A percentile compares a stretch with the other conserved stretches of the same genome.
These are phyloP conservation scores for Aaosphaeria pasadenensis DNA, from an alignment of 2,329 filamentous ascomycete genomes.

Conservation along the genomic window DNA sequence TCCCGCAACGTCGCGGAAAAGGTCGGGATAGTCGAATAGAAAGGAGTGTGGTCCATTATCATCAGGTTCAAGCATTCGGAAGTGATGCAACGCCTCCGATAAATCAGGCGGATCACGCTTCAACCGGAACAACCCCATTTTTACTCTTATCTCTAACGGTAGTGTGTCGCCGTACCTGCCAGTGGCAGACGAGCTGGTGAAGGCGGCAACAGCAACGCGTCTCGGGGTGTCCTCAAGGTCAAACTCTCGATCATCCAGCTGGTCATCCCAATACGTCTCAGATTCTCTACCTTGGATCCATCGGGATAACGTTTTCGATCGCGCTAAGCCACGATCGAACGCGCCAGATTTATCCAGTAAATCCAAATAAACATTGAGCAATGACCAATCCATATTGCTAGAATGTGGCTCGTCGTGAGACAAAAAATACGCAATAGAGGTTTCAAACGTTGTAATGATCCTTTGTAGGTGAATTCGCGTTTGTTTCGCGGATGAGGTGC, in stretches of 20 bases:
- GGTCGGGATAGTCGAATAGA: slow-evolving; percentile 68
- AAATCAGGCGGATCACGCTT: slow-evolving; percentile 60
- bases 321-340: slow-evolving; percentile 63
- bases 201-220: slow-evolving; percentile 61
- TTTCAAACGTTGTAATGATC: slow-evolving; percentile 51
- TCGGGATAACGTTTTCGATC: slow-evolving; percentile 70
- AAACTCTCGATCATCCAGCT: slow-evolving; percentile 83
- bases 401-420: slow-evolving; percentile 41
- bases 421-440: slow-evolving; percentile 50
- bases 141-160: slow-evolving; percentile 78
- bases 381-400: slow-evolving; percentile 66
- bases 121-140: slow-evolving; percentile 80
- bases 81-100: slow-evolving; percentile 65
- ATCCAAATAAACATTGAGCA: slow-evolving; percentile 82
- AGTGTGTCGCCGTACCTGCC: slow-evolving; percentile 69
- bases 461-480: slow-evolving; percentile 46
- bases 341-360: slow-evolving; percentile 65
- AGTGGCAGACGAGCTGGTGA: slow-evolving; percentile 53
- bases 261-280: slow-evolving; percentile 75
- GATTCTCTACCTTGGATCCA: slow-evolving; percentile 76
- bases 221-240: slow-evolving; percentile 69
- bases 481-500: slow-evolving; percentile 49
- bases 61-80: slow-evolving; percentile 65
- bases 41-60: slow-evolving; percentile 49
- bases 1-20: slow-evolving; percentile 72